Evolutionary conservation across 2,329 filamentous ascomycete genomes (phyloP).

Genomic region (Hypomyces perniciosus): DNA sequence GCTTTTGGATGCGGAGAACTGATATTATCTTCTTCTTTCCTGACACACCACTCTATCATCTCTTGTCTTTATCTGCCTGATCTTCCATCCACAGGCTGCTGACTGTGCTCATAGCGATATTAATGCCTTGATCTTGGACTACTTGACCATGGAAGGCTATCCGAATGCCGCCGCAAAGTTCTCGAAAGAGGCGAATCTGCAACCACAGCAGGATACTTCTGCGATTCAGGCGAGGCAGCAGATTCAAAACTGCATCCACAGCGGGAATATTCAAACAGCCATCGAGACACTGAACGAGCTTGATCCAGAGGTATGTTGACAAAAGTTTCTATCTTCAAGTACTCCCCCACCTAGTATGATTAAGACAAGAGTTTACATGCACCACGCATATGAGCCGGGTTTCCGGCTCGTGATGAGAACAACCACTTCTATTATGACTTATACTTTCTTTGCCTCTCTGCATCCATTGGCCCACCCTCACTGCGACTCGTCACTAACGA

Average conservation of each 20-base stretch:
- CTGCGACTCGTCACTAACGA: conserved; percentile 10
- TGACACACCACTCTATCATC: conserved; percentile 11
- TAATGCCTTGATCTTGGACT: conserved; percentile 92
- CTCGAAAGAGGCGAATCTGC: conserved; percentile 85
- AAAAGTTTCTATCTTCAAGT: not conserved
- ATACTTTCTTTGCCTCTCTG: not conserved
- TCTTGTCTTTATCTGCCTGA: not conserved
- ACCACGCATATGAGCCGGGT: conserved; percentile 87
- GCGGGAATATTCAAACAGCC: conserved; percentile 76
- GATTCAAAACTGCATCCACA: conserved; percentile 80
- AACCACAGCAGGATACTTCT: conserved; percentile 63
- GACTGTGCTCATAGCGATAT: conserved; percentile 64
- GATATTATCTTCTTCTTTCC: conserved; percentile 59
- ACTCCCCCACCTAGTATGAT: conserved; percentile 59
- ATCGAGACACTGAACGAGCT: conserved; percentile 85
- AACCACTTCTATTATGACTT: conserved; percentile 50
- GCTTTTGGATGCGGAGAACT: conserved; percentile 80
- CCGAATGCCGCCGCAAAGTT: conserved; percentile 89
- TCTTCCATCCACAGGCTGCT: conserved; percentile 17
- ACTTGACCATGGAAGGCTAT: conserved; percentile 93
- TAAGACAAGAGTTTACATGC: conserved; percentile 90
- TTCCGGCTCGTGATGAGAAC: conserved; percentile 86
- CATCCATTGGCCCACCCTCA: not conserved
- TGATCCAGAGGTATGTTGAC: conserved; percentile 72
- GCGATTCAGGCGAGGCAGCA: conserved; percentile 72